Base-by-base conservation (phyloP, 345 rosid genomes). In the Heritiera fomes region DNA sequence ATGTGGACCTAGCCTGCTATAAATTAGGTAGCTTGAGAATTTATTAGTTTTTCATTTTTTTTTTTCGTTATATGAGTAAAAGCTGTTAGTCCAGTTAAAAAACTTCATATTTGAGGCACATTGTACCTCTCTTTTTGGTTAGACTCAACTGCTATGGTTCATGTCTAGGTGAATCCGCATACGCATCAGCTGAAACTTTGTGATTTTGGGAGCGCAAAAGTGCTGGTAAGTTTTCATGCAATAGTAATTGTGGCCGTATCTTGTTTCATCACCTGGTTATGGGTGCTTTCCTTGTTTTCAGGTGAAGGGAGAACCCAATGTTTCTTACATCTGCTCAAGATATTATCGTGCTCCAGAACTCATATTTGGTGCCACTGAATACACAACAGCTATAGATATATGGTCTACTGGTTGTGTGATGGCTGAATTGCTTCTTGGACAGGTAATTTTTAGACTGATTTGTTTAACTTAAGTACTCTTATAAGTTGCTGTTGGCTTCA, bases 321-420 rank as follows among this genome's bases (percentile, higher is more conserved):
- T 95, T 79, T 95, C 98, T 14, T 95, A 95, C 82, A 95, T 95
- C 76, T 95, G 98, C 81, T 95, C 98, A 59, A 87, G 98, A 86
- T 95, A 93, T 76, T 95, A 93, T 75, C 95, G 99, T 64, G 99
- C 99, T 69, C 99, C 99, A 45, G 99, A 95, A 79, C 93, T 95
- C 77, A 95, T 93, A 71, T 95, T 95, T 87, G 99, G 98, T 77
- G 98, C 98, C 41, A 92, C 96, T 0, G 98, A 93, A 83, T 95
- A 95, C 86, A 95, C 99, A 79, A 93, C 93, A 65, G 97, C 99
- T 1, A 95, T 95, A 72, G 99, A 95, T 85, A 92, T 95, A 85
- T 95, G 99, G 99, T 95, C 99, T 64, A 86, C 93, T 4, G 99
- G 99, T 58, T 95, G 99, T 79, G 99, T 95, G 74, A 91, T 95